Evolutionary conservation across 139 green algal genomes (phyloP), one percentile per base, ranked within the genome.

Genomic region (Helicosporidium sp.): DNA sequence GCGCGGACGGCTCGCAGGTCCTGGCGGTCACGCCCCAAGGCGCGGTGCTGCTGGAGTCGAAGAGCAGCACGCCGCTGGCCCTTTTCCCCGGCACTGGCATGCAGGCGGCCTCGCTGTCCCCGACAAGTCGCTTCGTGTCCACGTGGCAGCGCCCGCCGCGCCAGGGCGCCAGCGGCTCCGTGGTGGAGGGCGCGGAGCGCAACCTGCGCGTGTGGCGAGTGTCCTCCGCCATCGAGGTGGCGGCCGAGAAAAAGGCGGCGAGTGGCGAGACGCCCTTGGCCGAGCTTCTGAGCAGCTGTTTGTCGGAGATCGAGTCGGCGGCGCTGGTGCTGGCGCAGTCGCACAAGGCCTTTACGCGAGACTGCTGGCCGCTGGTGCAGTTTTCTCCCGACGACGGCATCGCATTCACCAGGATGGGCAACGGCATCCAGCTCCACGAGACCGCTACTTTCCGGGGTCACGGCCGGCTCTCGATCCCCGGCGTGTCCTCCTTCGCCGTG

Each of bases 361-460:
- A 85, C 75, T 72, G 6, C 7, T 87, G 84, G 82, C 84, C 82
- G 7, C 56, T 52, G 13, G 22, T 93, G 29, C 72, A 89, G 46
- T 90, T 85, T 57, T 55, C 43, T n/a, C n/a, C n/a, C 35, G 24
- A 7, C 20, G 13, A 2, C 6, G 0, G n/a, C n/a, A n/a, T n/a
- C n/a, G n/a, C n/a, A n/a, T n/a, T n/a, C n/a, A n/a, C n/a, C n/a
- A n/a, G n/a, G n/a, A n/a, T n/a, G n/a, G n/a, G n/a, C n/a, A n/a
- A n/a, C n/a, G n/a, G n/a, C n/a, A n/a, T n/a, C n/a, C n/a, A n/a
- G n/a, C n/a, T n/a, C n/a, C n/a, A n/a, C n/a, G n/a, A n/a, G n/a
- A n/a, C n/a, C n/a, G n/a, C n/a, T n/a, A n/a, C n/a, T n/a, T n/a
- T n/a, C n/a, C n/a, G n/a, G n/a, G n/a, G n/a, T n/a, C n/a, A n/a